Evolutionary conservation across 768 basidiomycete species (phyloP).

Genomic region (Termitomyces sp.): DNA sequence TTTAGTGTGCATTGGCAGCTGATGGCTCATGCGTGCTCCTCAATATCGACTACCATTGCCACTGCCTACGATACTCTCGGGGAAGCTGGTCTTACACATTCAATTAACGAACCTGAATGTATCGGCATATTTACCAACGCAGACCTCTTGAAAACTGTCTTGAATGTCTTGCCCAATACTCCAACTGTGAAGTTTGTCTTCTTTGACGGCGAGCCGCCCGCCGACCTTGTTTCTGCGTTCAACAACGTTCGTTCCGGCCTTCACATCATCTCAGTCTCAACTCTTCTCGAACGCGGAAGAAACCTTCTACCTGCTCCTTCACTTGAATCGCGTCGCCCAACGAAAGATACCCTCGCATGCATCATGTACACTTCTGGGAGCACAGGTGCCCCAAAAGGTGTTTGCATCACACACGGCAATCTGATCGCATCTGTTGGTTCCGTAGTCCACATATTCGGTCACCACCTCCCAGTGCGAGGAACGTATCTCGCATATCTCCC

Average conservation of each 20-base stretch:
- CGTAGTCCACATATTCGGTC: constrained; percentile 63
- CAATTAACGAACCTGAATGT: constrained; percentile 79
- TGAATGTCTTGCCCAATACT: constrained; percentile 67
- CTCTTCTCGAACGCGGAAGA: constrained; percentile 64
- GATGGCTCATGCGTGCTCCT: constrained; percentile 74
- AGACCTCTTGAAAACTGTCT: constrained; percentile 76
- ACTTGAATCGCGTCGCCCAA: constrained; percentile 43
- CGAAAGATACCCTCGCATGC: constrained; percentile 37
- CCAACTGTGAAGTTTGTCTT: constrained; percentile 76
- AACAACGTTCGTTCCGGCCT: constrained; percentile 46
- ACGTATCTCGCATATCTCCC: constrained; percentile 88
- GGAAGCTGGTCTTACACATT: constrained; percentile 81
- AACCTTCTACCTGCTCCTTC: constrained; percentile 32
- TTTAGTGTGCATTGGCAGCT: constrained; percentile 82
- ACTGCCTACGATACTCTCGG: constrained; percentile 98
- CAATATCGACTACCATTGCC: constrained; percentile 76
- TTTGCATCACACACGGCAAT: constrained; percentile 83
- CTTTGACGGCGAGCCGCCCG: constrained; percentile 71
- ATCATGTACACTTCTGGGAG: constrained; percentile 82
- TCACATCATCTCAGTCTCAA: constrained; percentile 57
- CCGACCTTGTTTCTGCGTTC: constrained; percentile 56
- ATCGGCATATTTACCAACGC: constrained; percentile 88
- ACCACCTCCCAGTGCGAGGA: constrained; percentile 54
- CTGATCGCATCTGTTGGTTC: constrained; percentile 83
- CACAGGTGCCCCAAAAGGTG: constrained; percentile 93